phyloP scores from a whole-genome alignment of 2,329 filamentous ascomycete species.

The Colletotrichum horii region DNA sequence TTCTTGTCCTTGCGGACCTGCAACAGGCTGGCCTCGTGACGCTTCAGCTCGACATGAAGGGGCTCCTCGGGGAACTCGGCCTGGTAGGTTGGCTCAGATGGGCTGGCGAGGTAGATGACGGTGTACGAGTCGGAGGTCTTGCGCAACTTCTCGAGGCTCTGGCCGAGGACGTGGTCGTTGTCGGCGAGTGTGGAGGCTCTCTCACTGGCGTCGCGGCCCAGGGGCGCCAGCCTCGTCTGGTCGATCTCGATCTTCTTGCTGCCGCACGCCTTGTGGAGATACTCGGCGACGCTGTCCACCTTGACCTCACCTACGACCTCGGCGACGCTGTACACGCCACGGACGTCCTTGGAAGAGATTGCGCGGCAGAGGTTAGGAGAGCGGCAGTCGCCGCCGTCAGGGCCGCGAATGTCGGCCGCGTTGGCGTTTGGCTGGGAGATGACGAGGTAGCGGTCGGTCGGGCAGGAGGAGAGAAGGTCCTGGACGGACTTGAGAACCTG shows the following conservation, averaged over 20 bases:
- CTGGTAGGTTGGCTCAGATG: conserved; percentile 65
- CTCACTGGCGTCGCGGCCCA: conserved; percentile 37
- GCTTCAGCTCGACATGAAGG: conserved; percentile 77
- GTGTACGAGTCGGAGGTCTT: conserved; percentile 63
- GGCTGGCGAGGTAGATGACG: conserved; percentile 75
- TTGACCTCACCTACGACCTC: conserved; percentile 61
- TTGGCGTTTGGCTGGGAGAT: conserved; percentile 79
- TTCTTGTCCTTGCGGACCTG: conserved; percentile 42
- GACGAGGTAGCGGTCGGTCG: conserved; percentile 77
- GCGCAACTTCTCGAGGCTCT: conserved; percentile 45
- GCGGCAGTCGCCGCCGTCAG: conserved; percentile 47
- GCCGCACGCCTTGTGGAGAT: conserved; percentile 53
- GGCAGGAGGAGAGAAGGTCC: conserved; percentile 68
- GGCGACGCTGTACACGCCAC: conserved; percentile 52
- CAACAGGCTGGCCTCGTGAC: conserved; percentile 45
- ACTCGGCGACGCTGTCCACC: conserved; percentile 43
- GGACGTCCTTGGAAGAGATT: conserved; percentile 37
- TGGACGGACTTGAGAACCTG: conserved; percentile 48
- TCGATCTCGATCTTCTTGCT: conserved; percentile 41
- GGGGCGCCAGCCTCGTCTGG: conserved; percentile 43
- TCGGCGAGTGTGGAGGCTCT: conserved; percentile 50
- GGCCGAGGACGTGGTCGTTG: conserved; percentile 58
- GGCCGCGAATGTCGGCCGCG: conserved; percentile 67
- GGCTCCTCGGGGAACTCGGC: conserved; percentile 62
- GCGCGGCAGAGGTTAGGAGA: conserved; percentile 57